Percentiles rank a stretch among this genome's conserved stretches.
Evolutionary conservation across 169 alveolate species (phyloP).

Genomic region (Theileria sp.): DNA sequence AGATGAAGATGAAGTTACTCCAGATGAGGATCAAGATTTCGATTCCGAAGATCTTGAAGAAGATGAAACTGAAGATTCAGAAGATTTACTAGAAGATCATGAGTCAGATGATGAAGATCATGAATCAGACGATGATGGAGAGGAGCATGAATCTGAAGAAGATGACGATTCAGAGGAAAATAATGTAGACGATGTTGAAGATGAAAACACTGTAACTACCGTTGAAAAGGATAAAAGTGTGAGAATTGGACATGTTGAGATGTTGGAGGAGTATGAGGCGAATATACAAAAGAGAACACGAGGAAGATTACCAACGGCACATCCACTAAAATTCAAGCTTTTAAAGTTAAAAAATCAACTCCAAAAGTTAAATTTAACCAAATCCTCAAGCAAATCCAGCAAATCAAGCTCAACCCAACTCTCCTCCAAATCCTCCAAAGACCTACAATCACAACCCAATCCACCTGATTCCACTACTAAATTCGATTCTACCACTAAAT

Average conservation of each 20-base stretch:
- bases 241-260: slow-evolving; percentile 6
- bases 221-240: too few species aligned
- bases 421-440: background rate
- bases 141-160: background rate
- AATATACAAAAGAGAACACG: slow-evolving; percentile 9
- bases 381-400: background rate
- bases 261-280: slow-evolving; percentile 2
- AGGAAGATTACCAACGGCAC: slow-evolving; percentile 16
- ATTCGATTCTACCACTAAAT: slow-evolving; percentile 2
- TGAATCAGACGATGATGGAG: background rate
- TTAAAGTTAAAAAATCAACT: background rate
- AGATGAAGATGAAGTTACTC: background rate
- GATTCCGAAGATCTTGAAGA: too few species aligned
- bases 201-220: too few species aligned
- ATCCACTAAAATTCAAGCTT: background rate
- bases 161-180: background rate
- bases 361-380: background rate
- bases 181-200: background rate
- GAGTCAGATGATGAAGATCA: background rate
- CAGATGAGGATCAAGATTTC: too few species aligned
- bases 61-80: background rate
- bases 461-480: slow-evolving; percentile 11
- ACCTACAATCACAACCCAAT: background rate
- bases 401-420: background rate
- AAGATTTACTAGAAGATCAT: background rate